Evolutionary conservation across 495 filamentous ascomycete species (phyloP), one percentile per base, ranked within the genome.

Genomic region (Aspergillus baeticus): DNA sequence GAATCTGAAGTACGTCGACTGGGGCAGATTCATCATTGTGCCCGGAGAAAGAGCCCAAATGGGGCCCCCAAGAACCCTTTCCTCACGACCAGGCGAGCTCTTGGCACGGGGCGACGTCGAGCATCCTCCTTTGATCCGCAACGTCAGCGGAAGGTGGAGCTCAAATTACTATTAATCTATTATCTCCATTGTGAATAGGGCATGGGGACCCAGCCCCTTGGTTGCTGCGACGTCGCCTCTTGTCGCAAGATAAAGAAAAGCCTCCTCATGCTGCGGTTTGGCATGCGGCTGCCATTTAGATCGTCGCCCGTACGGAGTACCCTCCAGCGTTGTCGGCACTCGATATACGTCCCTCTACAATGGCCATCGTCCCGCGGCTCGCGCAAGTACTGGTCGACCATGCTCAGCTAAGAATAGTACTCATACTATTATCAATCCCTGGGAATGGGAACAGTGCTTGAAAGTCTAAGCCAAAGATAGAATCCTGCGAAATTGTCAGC

Each of bases 41-140:
- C 18, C 20, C 45, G 45, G 45, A 34, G n/a, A 7, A n/a, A 49
- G 13, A 21, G 3, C 31, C 45, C 45, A n/a, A 36, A 49, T 46
- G 22, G 29, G 33, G 45, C 20, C 21, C 5, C 13, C 4, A 26
- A 22, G 8, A 49, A 1, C 3, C 36, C 14, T 35, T 33, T 3
- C 17, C 35, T 35, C 29, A 20, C 26, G 29, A 14, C n/a, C 45
- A 11, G 17, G 15, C 14, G n/a, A 3, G 17, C 34, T 36, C 45
- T 49, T 49, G 20, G 33, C 47, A n/a, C 2, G 20, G 47, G 47
- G 47, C 47, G 47, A 50, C 47, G 47, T 50, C 47, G 47, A 21
- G 47, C 47, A 50, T 50, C 11, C n/a, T 23, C 15, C 36, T 26
- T 50, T 7, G n/a, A 41, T 41, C 38, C 38, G 38, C 17, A 41